Evolutionary conservation across 345 rosid genomes (phyloP).

Genomic region (Arabis alpina): DNA sequence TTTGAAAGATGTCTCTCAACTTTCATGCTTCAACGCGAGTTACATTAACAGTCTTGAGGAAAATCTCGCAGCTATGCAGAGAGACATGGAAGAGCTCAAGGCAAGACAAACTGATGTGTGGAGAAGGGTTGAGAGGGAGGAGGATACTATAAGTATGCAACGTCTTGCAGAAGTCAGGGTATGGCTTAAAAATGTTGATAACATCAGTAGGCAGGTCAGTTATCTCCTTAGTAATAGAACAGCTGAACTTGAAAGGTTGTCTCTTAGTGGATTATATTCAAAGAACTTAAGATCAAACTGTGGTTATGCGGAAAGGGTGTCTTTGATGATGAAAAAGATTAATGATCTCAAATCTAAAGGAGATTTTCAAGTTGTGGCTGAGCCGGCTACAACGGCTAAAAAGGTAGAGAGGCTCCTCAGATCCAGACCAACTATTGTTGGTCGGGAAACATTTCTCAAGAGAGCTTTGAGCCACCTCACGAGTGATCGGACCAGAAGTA

Average conservation of each 20-base stretch:
- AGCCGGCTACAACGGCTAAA: background rate
- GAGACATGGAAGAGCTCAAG: conserved; percentile 24
- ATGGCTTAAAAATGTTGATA: conserved; percentile 27
- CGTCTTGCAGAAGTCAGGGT: background rate
- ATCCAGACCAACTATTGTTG: conserved; percentile 17
- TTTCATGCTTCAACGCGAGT: background rate
- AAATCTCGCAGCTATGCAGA: conserved; percentile 20
- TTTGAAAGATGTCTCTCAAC: background rate
- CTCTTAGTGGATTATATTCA: conserved; percentile 1
- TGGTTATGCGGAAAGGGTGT: conserved; percentile 12
- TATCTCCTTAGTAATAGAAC: background rate
- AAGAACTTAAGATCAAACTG: background rate
- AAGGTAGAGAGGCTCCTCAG: background rate
- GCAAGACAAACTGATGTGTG: conserved; percentile 13
- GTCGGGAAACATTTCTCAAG: conserved; percentile 15
- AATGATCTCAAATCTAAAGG: conserved; percentile 10
- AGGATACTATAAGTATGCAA: background rate
- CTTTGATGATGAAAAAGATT: conserved; percentile 2
- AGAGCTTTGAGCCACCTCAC: background rate
- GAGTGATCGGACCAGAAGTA: background rate
- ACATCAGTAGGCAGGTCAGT: background rate
- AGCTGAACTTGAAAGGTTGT: conserved; percentile 6
- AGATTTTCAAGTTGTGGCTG: conserved; percentile 9
- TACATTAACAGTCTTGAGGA: conserved; percentile 18
- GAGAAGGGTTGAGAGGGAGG: conserved; percentile 25